Conservation (phyloP, 495 filamentous ascomycete species). For the Penicillium waksmanii region DNA sequence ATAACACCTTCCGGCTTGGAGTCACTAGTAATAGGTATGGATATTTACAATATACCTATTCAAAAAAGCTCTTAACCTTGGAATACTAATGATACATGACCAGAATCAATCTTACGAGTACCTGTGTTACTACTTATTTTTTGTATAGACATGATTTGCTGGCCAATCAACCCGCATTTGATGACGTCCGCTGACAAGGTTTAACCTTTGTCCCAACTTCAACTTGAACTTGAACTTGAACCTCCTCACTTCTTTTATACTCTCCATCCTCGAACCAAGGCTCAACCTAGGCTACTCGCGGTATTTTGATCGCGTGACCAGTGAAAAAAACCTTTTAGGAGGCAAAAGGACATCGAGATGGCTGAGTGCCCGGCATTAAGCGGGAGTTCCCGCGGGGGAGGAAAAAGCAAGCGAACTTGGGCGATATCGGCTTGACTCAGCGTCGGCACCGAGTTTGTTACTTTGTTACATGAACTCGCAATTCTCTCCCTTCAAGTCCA, state of each 20-base stretch:
- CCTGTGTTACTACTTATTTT: no score
- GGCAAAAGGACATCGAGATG: background rate
- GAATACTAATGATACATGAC: background rate
- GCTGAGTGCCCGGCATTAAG: conserved; percentile 26
- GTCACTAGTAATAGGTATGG: no score
- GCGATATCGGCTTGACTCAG: conserved; percentile 41
- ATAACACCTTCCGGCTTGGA: background rate
- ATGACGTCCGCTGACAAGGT: conserved; percentile 18
- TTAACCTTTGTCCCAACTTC: conserved; percentile 1
- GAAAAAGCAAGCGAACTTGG: conserved; percentile 18
- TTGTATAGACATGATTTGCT: background rate
- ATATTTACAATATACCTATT: background rate
- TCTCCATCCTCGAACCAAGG: background rate
- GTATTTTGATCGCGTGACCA: conserved; percentile 18
- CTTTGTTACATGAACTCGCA: conserved; percentile 9
- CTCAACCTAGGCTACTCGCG: conserved; percentile 20
- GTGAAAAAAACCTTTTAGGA: background rate
- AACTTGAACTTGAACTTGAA: background rate
- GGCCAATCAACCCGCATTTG: conserved; percentile 15
- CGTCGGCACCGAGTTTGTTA: conserved; percentile 8
- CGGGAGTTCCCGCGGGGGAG: conserved; percentile 31
- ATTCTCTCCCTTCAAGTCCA: conserved; percentile 7
- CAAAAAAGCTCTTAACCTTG: no score
- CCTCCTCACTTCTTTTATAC: background rate
- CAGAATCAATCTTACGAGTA: no score